Percentiles rank a stretch among this genome's conserved stretches.
phyloP scores from a whole-genome alignment of 257 asterid genomes.

The Lithospermum erythrorhizon region DNA sequence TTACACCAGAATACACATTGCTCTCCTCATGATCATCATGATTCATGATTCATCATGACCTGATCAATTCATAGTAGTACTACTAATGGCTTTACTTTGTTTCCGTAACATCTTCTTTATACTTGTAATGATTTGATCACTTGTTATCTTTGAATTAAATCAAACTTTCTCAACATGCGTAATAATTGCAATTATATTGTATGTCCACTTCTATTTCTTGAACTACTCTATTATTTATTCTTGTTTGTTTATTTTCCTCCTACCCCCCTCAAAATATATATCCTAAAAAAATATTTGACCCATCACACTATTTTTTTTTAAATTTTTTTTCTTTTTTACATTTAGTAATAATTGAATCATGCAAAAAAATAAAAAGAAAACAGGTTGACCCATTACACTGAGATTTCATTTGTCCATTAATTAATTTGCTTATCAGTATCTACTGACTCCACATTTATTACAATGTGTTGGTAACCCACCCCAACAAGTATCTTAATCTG shows the following conservation, averaged over 20 bases:
- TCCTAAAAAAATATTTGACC: too few relatives aligned
- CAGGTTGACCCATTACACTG: neutral
- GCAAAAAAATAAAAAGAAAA: too few relatives aligned
- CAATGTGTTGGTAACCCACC: neutral
- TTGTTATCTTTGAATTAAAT: neutral
- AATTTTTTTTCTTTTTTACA: too few relatives aligned
- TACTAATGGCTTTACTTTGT: neutral
- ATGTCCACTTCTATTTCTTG: neutral
- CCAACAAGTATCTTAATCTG: neutral
- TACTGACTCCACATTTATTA: neutral
- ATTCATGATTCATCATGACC: neutral
- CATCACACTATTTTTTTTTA: too few relatives aligned
- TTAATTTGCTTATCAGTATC: neutral
- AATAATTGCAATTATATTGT: conserved; percentile 10
- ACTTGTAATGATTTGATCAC: neutral
- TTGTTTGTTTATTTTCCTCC: neutral
- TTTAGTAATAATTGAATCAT: too few relatives aligned
- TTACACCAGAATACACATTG: too few relatives aligned
- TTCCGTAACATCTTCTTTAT: neutral
- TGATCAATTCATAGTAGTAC: neutral
- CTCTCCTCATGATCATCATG: too few relatives aligned
- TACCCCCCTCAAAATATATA: too few relatives aligned
- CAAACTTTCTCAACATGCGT: conserved; percentile 11
- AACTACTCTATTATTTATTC: neutral
- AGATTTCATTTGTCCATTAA: neutral